Evolutionary conservation across 2,329 filamentous ascomycete genomes (phyloP), one percentile per base, ranked within the genome.

Genomic region (Blastomyces emzantsi): DNA sequence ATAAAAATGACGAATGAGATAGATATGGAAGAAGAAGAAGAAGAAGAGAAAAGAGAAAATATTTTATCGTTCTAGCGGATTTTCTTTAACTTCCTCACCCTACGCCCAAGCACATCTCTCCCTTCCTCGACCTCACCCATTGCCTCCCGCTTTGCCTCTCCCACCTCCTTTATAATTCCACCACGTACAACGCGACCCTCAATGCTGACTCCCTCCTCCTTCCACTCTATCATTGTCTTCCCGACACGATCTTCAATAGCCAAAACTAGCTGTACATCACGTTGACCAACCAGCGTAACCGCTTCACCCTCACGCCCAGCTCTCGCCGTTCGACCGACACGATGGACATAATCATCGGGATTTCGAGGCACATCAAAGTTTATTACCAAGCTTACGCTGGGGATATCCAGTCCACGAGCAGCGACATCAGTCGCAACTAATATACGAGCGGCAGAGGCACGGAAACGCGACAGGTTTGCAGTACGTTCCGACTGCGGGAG

Each of bases 311-410:
- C 82, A 55, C 92, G 85, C 0, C 94, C 94, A 0, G 94, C 94
- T 83, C 94, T 87, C 3, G 94, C 94, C 15, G 94, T 99, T 77
- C 94, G 88, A 74, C 94, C 94, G 60, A 97, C 93, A 15, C 94
- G 87, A 79, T 99, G 94, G 68, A 99, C 94, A 75, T 99, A 99
- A 76, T 97, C 93, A 74, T 97, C 92, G 2, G 93, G 91, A 73
- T 97, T 91, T n/a, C 93, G 87, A 0, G 94, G 94, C 0, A 99
- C 86, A 73, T 99, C 94, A 76, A 92, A 99, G 77, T 99, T 97
- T 72, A 99, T 80, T 2, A 99, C 94, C 19, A 97, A 78, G 62
- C 85, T 88, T 7, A 97, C 93, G 69, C 92, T 90, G 1, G 93
- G 93, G 66, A 99, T 97, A 78, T 99, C 94, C 3, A 99, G 84